Evolutionary conservation across 306 rosid genomes (phyloP), one percentile per base, ranked within the genome.

Genomic region (Medicago lupulina): DNA sequence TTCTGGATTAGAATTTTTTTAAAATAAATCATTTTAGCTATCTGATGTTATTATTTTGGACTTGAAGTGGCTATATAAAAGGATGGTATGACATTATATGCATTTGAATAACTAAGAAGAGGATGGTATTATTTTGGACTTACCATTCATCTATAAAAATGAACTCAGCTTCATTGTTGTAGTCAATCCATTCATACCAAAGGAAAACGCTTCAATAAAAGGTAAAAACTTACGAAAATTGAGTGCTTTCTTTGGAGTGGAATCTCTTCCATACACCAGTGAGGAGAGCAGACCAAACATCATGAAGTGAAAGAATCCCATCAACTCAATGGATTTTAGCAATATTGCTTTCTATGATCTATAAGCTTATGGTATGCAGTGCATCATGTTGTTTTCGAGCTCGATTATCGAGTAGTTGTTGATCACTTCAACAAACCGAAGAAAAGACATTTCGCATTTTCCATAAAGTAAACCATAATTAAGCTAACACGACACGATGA

Each of bases 401-500:
- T 9, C 14, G 14, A 8, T 51, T 16, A 21, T 10, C 10, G 8
- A 17, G 59, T 9, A 17, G 5, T 53, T 53, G 2, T 53, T 18
- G 25, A 3, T 53, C 28, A 17, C 13, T 8, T 53, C 60, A 53
- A 53, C 59, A 17, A 53, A 7, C 4, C 12, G 14, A 5, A 18
- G 61, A 54, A 11, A 54, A 18, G 14, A 54, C 12, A 55, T 18
- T 54, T 18, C 7, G 15, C 28, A 55, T 2, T 19, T 19, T 55
- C 7, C 9, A 50, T 50, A 7, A 7, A 7, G 57, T n/a, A n/a
- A n/a, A 16, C 3, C 54, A 49, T 14, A 15, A 49, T 49, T 49
- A 15, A 49, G 18, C 8, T 49, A 15, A 49, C 1, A 4, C 19
- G 1, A 13, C 94, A 86, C 84, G 80, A 51, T 77, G 80, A 90